Conservation (phyloP, 2,329 filamentous ascomycete genomes). For the Xylaria sp. region DNA sequence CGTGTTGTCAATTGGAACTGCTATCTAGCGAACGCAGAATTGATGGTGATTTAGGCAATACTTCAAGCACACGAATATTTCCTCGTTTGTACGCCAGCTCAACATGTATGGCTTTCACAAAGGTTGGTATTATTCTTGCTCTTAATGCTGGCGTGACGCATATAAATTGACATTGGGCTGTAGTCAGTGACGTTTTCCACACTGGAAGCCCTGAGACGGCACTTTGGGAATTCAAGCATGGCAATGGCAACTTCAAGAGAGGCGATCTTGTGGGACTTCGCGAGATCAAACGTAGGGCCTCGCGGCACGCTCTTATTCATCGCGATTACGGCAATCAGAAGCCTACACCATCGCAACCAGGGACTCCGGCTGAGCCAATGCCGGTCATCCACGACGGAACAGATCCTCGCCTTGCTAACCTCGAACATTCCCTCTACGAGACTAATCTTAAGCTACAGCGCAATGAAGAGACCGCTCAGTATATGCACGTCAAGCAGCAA, state of each 20-base stretch:
- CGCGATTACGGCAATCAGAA: slow-evolving; percentile 86
- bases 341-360: slow-evolving; percentile 75
- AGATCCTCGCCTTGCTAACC: slow-evolving; percentile 73
- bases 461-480: slow-evolving; percentile 81
- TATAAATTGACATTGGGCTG: slow-evolving; percentile 30
- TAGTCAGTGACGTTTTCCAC: slow-evolving; percentile 98
- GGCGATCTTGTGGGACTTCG: slow-evolving; percentile 89
- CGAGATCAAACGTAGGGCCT: slow-evolving; percentile 95
- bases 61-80: slow-evolving; percentile 99
- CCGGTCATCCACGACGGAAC: slow-evolving; percentile 72
- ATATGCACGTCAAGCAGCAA: slow-evolving; percentile 81
- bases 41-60: slow-evolving; percentile 72
- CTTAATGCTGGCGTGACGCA: slow-evolving; percentile 17
- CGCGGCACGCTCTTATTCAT: slow-evolving; percentile 89
- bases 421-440: slow-evolving; percentile 86
- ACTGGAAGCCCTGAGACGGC: slow-evolving; percentile 92
- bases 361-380: slow-evolving; percentile 83
- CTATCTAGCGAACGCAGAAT: slow-evolving; percentile 22
- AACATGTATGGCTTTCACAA: slow-evolving; percentile 99
- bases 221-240: slow-evolving; percentile 98
- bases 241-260: slow-evolving; percentile 94
- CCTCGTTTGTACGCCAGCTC: slow-evolving; percentile 94
- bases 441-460: slow-evolving; percentile 76
- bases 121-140: slow-evolving; percentile 59
- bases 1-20: slow-evolving; percentile 26